Base-by-base conservation (phyloP, 169 alveolate genomes). In the Babesia bigemina region DNA sequence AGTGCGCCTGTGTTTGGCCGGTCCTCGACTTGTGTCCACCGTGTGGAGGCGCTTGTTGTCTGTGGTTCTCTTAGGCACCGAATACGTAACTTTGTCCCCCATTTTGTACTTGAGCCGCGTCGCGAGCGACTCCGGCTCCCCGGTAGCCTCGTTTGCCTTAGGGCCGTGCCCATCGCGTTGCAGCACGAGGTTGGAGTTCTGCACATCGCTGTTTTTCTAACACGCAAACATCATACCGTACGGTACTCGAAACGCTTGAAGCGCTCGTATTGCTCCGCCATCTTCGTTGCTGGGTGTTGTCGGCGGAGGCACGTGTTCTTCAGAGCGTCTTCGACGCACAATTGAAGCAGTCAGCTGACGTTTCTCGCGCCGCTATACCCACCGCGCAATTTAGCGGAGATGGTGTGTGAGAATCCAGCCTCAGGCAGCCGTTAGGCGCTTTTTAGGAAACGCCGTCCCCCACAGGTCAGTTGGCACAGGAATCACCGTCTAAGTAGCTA, bases 61-160 rank as follows among this genome's bases (percentile, higher is more conserved):
- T 29, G 47, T 61, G 29, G 65, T 56, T 48, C 71, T 69, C 48
- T 71, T 62, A 22, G 87, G 83, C 47, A 76, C 73, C 36, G 78
- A 62, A 50, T 79, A 75, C 56, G 88, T 86, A 7, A 95, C 99
- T 58, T 91, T 91, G 71, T 95, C 99, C 4, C 99, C 99, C 98
- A 97, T 96, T 44, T 84, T 85, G 84, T 92, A 88, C 66, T 93
- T 88, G 39, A 91, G 75, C 56, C 94, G 91, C 21, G 97, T 98
- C 12, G 83, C 98, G 61, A 97, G 89, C 36, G 98, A 88, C 85
- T 96, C 99, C 33, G 98, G 98, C 79, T 97, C 99, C 0, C 99
- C 99, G 14, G 99, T 93, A 16, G 99, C 97, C 79, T 90, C 98
- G 79, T 91, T 86, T 29, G 76, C 90, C 39, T 90, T 84, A 53